Evolutionary conservation across 306 rosid genomes (phyloP), one percentile per base, ranked within the genome.

Genomic region (Fagus crenata): DNA sequence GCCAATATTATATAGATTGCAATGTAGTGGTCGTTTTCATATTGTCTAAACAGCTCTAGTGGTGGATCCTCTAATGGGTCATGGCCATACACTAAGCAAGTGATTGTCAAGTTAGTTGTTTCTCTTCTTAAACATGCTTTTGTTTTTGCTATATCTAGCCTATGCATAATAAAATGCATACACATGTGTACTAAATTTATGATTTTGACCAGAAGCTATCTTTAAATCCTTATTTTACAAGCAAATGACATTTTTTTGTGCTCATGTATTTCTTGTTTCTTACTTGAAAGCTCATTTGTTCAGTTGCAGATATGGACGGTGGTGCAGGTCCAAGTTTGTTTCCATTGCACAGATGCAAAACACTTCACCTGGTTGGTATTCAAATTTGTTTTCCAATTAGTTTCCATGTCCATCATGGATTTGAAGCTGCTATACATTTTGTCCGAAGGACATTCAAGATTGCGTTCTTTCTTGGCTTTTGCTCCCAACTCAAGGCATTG

Each of bases 311-410:
- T 61, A 93, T 93, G 96, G 94, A 93, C 35, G 82, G 53, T 49
- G 89, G 84, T 77, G 80, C 79, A 54, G 79, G 80, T 43, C 83
- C 83, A 28, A 71, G 87, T 78, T 64, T 86, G 75, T 78, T 78
- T 68, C 89, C 89, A 15, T 59, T 86, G 79, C 89, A 86, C 75
- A 79, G 86, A 64, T 76, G 84, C 84, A 87, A 84, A 80, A 87
- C 90, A 49, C 65, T 87, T 82, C 90, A 87, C 71, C 83, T 87
- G 90, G 90, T 87, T 70, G 70, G 88, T 81, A 76, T 67, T 39
- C 41, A 67, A 69, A 54, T 18, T 65, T 60, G 41, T 41, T 64
- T 40, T 77, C 36, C 17, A 59, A 72, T 75, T 75, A 55, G 59
- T 71, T 71, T 59, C 64, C 33, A 58, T 51, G 67, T 77, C 56